Conservation (phyloP, 2,329 filamentous ascomycete species). For the Penicillium sp. region DNA sequence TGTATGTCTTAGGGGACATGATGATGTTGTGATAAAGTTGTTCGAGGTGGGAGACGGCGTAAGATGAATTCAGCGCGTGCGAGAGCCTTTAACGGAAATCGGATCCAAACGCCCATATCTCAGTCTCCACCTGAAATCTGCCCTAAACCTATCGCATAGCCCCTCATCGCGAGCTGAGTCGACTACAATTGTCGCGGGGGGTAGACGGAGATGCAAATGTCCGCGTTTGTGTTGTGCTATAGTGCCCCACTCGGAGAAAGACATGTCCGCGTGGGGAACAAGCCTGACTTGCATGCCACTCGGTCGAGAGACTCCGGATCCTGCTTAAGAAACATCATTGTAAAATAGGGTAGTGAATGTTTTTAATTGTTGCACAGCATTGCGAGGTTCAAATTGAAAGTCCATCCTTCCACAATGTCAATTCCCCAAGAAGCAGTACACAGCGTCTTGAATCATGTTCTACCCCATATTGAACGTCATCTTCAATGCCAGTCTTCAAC, state of each 20-base stretch:
- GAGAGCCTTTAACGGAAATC: not conserved
- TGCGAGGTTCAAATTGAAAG: not conserved
- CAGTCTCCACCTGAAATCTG: not conserved
- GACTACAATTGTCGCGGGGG: conserved; percentile 4
- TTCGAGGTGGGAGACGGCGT: not conserved
- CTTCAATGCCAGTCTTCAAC: not conserved
- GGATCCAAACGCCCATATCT: not conserved
- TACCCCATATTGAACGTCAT: conserved; percentile 7
- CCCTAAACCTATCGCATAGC: not conserved
- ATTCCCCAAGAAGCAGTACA: conserved; percentile 5
- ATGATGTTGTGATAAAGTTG: not conserved
- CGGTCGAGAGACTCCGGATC: not conserved
- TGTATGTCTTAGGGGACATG: conserved; percentile 31
- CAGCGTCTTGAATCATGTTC: not conserved
- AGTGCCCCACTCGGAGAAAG: conserved; percentile 9
- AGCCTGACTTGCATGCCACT: not conserved
- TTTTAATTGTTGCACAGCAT: not conserved
- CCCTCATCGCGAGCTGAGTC: conserved; percentile 5
- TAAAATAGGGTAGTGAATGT: not conserved
- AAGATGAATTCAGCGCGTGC: not conserved
- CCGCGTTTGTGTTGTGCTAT: not conserved
- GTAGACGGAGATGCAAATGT: conserved; percentile 7
- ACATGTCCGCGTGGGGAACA: conserved; percentile 10
- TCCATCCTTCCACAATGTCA: not conserved
- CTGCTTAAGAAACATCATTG: not conserved